phyloP scores from a whole-genome alignment of 345 rosid species.

The Noccaea caerulescens region DNA sequence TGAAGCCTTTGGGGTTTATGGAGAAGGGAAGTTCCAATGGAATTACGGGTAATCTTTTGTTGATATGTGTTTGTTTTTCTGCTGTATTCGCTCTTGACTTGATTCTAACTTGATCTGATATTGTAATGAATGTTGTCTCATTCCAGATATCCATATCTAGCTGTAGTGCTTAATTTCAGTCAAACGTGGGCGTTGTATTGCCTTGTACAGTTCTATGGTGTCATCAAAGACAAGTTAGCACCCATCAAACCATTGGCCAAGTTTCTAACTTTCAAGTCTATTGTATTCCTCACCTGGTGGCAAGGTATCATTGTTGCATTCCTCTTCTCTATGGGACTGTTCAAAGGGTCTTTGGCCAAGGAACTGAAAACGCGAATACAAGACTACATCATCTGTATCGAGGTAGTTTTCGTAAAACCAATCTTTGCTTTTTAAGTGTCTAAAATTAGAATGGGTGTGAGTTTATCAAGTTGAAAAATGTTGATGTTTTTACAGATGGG shows the following conservation, averaged over 20 bases:
- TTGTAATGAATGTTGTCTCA: slow-evolving; percentile 19
- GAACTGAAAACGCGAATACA: slow-evolving; percentile 89
- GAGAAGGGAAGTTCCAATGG: slow-evolving; percentile 98
- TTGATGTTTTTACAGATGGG: slow-evolving; percentile 75
- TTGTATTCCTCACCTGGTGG: slow-evolving; percentile 99
- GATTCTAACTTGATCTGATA: no score
- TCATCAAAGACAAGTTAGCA: slow-evolving; percentile 80
- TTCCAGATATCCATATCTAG: slow-evolving; percentile 95
- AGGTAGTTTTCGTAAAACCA: slow-evolving; percentile 49
- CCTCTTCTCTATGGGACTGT: slow-evolving; percentile 85
- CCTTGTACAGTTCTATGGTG: slow-evolving; percentile 92
- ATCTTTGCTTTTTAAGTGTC: background rate
- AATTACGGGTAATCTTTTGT: slow-evolving; percentile 71
- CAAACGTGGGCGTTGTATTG: slow-evolving; percentile 98
- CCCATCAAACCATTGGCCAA: slow-evolving; percentile 96
- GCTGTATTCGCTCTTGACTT: no score
- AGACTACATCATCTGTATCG: slow-evolving; percentile 96
- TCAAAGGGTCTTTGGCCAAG: slow-evolving; percentile 85
- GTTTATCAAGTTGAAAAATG: background rate
- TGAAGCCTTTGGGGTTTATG: slow-evolving; percentile 90
- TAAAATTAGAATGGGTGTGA: no score
- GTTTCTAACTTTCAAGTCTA: slow-evolving; percentile 92
- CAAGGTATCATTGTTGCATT: slow-evolving; percentile 95
- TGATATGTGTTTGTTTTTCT: background rate
- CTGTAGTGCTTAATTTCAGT: slow-evolving; percentile 94